Evolutionary conservation across 2,329 filamentous ascomycete genomes (phyloP).

Genomic region (Zasmidium angulare): DNA sequence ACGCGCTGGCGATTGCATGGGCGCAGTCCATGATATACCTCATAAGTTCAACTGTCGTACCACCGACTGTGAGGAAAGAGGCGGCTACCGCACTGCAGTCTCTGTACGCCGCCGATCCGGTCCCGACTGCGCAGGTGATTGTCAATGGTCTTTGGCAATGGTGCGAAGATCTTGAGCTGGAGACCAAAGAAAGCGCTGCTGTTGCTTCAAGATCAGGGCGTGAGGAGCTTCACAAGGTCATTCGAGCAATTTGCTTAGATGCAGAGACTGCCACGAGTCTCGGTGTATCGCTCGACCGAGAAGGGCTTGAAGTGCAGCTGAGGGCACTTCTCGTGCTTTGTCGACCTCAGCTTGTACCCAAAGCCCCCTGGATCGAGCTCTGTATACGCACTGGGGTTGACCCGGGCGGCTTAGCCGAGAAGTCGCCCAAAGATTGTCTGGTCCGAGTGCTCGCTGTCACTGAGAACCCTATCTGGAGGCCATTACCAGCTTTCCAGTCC

Average conservation of each 20-base stretch:
- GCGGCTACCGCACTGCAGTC: constrained; percentile 61
- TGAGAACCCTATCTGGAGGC: constrained; percentile 31
- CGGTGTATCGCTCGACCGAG: constrained; percentile 46
- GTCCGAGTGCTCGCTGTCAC: constrained; percentile 61
- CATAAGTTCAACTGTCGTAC: constrained; percentile 62
- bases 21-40: constrained; percentile 81
- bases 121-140: constrained; percentile 61
- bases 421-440: constrained; percentile 64
- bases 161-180: constrained; percentile 64
- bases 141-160: constrained; percentile 77
- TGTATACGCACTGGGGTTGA: constrained; percentile 79
- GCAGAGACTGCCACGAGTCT: constrained; percentile 51
- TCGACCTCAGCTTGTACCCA: constrained; percentile 73
- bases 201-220: constrained; percentile 64
- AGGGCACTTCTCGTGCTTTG: constrained; percentile 75
- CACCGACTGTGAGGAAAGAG: constrained; percentile 63
- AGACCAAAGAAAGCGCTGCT: constrained; percentile 77
- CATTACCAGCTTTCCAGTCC: constrained; percentile 53
- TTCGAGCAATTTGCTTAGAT: constrained; percentile 63
- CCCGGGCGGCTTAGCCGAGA: constrained; percentile 72
- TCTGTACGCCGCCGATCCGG: constrained; percentile 62
- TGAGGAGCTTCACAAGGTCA: constrained; percentile 60
- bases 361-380: constrained; percentile 82
- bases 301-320: constrained; percentile 66
- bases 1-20: constrained; percentile 54